phyloP scores from a whole-genome alignment of 1,284 basidiomycete genomes.

The Trametes sp. region DNA sequence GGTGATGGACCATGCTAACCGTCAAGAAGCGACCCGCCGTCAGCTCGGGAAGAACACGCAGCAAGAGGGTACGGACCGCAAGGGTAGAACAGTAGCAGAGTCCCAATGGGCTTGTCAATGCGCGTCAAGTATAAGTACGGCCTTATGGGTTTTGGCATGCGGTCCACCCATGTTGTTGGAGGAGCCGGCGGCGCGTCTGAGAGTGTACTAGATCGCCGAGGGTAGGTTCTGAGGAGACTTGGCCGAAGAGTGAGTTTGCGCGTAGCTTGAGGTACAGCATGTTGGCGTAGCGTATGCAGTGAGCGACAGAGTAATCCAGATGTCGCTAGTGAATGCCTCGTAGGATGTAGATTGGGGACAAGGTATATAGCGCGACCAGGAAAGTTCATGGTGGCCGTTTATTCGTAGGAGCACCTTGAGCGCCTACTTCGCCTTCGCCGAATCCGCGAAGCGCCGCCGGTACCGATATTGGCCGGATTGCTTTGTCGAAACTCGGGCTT shows the following conservation, averaged over 20 bases:
- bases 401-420: background rate
- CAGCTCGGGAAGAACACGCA: background rate
- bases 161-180: constrained; percentile 70
- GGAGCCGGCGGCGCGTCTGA: constrained; percentile 27
- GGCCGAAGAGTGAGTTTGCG: constrained; percentile 6
- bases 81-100: constrained; percentile 90
- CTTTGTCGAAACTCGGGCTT: background rate
- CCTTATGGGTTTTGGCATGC: constrained; percentile 60
- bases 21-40: background rate
- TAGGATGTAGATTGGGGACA: background rate
- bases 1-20: constrained; percentile 91
- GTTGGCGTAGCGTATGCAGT: constrained; percentile 13
- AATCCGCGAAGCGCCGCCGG: too few species aligned
- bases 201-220: constrained; percentile 26
- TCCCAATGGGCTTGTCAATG: constrained; percentile 96
- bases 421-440: too few species aligned
- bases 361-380: constrained; percentile 17
- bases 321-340: background rate
- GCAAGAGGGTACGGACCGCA: constrained; percentile 70
- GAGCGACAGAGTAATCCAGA: background rate
- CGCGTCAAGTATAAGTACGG: constrained; percentile 91
- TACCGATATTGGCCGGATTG: too few species aligned
- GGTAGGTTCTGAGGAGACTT: background rate
- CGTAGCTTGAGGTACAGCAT: background rate
- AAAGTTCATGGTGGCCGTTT: constrained; percentile 18